Evolutionary conservation across 2,329 filamentous ascomycete species (phyloP), one percentile per base, ranked within the genome.

Genomic region (Phialemoniopsis sp.): DNA sequence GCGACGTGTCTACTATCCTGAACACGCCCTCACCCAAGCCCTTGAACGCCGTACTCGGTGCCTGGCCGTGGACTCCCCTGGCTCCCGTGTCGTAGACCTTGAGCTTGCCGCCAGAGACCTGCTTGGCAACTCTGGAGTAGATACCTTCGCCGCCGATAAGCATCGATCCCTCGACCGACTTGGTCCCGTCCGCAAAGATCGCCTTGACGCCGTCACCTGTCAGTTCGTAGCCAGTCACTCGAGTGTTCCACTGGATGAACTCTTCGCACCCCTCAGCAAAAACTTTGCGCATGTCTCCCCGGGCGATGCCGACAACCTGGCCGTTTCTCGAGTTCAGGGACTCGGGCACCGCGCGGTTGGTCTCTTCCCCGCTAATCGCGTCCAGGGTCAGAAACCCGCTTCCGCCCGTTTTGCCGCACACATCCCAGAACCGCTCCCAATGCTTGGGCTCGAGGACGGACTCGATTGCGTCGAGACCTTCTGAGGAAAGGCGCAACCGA

Each of bases 61-160:
- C 78, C 52, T 83, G 78, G 1, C 80, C 81, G 47, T 85, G 80
- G 17, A 85, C 82, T 2, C 79, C 78, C 35, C 80, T 59, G 0
- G 79, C 74, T 4, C 80, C 79, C 0, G 78, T 77, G 47, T 85
- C 80, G 51, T 73, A 84, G 5, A 79, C 72, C 54, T 80, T 82
- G 34, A 83, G 54, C 36, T 60, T 70, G 2, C 76, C 78, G 4
- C 62, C 61, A 0, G 75, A 79, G 4, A 83, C 59, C 57, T 85
- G 79, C 48, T 68, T 72, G 0, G 78, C 77, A 12, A 84, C 67
- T 37, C 67, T 66, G 8, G 78, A 82, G 49, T 77, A 73, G 31
- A 83, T 73, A 10, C 81, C 80, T 35, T 85, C 81, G 4, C 78
- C 80, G 3, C 69, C 80, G 9, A 84, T 53, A 9, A 83, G 60